phyloP scores from a whole-genome alignment of 305 asterid genomes.

The Fraxinus paxiana region DNA sequence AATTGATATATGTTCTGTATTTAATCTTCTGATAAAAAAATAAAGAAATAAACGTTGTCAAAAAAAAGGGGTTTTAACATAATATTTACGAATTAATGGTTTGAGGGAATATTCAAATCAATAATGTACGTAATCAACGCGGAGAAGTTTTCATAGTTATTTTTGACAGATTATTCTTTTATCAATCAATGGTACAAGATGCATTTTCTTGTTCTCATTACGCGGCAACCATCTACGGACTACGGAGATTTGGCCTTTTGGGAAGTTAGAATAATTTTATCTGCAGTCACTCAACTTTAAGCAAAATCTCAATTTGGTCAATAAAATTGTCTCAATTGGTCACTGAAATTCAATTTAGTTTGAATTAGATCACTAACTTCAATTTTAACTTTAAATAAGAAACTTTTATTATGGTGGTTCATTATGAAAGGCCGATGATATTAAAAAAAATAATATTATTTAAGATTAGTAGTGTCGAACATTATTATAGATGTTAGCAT shows the following conservation, averaged over 20 bases:
- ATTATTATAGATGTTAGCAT: too few relatives aligned
- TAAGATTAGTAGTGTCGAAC: too few relatives aligned
- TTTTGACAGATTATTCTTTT: neutral
- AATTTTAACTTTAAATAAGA: neutral
- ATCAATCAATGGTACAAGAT: neutral
- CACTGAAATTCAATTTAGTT: neutral
- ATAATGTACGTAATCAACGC: constrained; percentile 23
- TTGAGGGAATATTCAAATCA: neutral
- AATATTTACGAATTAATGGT: constrained; percentile 1
- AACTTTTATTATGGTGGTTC: neutral
- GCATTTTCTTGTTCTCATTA: neutral
- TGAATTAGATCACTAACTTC: neutral
- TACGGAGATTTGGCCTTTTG: neutral
- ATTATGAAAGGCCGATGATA: neutral
- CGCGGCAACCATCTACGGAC: neutral
- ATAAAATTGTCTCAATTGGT: neutral
- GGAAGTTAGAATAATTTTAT: neutral
- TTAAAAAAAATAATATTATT: too few relatives aligned
- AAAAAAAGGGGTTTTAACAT: constrained; percentile 18
- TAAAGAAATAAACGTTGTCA: constrained; percentile 2
- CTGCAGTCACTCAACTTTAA: neutral
- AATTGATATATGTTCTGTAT: neutral
- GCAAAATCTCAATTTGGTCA: neutral
- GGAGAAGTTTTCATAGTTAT: constrained; percentile 12
- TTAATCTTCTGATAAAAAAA: neutral